A percentile compares a stretch with the other conserved stretches of the same genome.
Conservation (phyloP, 2,329 filamentous ascomycete species). For the Torrubiella hemipterigena region DNA sequence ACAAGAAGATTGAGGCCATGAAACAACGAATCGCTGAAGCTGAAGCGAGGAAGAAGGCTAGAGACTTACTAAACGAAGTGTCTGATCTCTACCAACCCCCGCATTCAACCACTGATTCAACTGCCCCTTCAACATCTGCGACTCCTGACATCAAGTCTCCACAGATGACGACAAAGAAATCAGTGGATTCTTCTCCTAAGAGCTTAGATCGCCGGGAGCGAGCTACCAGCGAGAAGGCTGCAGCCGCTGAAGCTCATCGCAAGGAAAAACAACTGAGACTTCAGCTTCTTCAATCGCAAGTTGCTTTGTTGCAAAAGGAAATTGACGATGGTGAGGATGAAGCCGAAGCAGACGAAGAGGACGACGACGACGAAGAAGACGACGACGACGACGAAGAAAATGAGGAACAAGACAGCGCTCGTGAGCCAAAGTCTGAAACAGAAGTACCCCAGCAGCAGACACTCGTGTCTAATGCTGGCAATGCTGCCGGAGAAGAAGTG, state of each 20-base stretch:
- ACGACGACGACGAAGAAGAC: constrained; percentile 1
- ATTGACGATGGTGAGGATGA: constrained; percentile 24
- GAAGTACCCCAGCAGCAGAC: no score
- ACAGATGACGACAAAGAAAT: constrained; percentile 16
- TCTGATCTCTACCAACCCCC: no score
- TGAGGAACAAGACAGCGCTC: no score
- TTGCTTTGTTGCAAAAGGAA: constrained; percentile 35
- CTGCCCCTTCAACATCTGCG: no score
- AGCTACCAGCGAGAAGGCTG: constrained; percentile 22
- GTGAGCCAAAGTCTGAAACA: constrained; percentile 4
- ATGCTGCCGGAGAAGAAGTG: no score
- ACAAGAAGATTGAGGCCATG: constrained; percentile 48
- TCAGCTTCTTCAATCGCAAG: constrained; percentile 31
- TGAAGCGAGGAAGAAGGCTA: constrained; percentile 40
- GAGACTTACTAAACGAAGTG: no score
- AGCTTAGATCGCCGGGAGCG: constrained; percentile 16
- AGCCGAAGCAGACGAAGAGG: no score
- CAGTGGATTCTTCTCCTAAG: constrained; percentile 15
- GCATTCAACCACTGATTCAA: no score
- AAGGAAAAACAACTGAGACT: constrained; percentile 32
- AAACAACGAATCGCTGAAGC: constrained; percentile 46
- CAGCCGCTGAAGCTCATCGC: constrained; percentile 22
- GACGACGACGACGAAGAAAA: no score
- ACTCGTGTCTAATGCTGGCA: no score
- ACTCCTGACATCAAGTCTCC: no score